Evolutionary conservation across 1,284 basidiomycete species (phyloP).

Genomic region (Cutaneotrichosporon sp.): DNA sequence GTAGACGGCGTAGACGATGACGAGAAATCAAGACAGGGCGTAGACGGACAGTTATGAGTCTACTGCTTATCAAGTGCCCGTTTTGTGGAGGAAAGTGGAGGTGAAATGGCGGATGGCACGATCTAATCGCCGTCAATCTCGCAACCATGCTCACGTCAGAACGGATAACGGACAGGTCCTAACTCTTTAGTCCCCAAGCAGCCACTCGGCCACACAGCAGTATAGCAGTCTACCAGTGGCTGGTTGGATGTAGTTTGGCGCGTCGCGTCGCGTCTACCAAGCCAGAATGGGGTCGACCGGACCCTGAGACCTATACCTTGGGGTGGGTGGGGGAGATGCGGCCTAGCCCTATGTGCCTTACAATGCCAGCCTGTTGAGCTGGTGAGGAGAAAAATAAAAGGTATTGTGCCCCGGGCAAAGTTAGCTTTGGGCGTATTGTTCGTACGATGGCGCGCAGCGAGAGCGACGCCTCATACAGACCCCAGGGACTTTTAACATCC

Average conservation of each 20-base stretch:
- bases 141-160: conserved; percentile 3
- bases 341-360: background rate
- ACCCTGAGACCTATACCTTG: background rate
- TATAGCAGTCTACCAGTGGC: background rate
- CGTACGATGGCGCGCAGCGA: background rate
- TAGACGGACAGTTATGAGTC: background rate
- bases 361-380: background rate
- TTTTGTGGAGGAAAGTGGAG: background rate
- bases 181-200: background rate
- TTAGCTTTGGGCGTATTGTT: background rate
- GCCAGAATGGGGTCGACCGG: background rate
- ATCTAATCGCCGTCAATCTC: background rate
- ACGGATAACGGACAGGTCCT: background rate
- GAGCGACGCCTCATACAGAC: background rate
- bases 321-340: background rate
- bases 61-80: conserved; percentile 1
- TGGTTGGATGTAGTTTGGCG: background rate
- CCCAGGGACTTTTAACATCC: background rate
- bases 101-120: background rate
- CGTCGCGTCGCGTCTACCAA: background rate
- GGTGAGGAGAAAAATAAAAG: background rate
- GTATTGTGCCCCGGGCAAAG: background rate
- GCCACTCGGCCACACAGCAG: background rate
- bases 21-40: background rate
- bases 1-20: background rate